phyloP scores from a whole-genome alignment of 2,329 filamentous ascomycete genomes.

The Penicillium sclerotiorum region DNA sequence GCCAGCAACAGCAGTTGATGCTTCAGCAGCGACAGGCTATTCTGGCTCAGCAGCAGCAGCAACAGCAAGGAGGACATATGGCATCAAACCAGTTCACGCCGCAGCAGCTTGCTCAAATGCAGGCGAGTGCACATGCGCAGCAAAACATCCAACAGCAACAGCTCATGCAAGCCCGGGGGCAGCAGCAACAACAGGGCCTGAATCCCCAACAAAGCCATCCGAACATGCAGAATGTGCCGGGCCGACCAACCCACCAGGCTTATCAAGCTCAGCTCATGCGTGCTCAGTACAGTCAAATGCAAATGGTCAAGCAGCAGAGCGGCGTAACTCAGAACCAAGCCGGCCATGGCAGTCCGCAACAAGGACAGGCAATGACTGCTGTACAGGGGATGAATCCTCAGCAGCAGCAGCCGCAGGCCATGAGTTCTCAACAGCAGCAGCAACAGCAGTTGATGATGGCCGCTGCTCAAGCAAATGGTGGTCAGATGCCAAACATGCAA shows the following conservation, averaged over 20 bases:
- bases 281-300: conserved; percentile 42
- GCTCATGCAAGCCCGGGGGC: conserved; percentile 40
- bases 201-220: conserved; percentile 28
- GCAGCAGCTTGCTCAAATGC: conserved; percentile 46
- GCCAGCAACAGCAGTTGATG: conserved; percentile 44
- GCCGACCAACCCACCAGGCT: conserved; percentile 34
- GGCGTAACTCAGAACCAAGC: conserved; percentile 13
- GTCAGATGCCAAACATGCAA: conserved; percentile 36
- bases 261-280: conserved; percentile 44
- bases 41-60: conserved; percentile 23
- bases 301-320: conserved; percentile 38
- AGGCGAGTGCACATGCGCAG: conserved; percentile 49
- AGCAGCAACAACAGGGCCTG: conserved; percentile 25
- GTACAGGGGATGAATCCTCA: conserved; percentile 16
- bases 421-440: conserved; percentile 28
- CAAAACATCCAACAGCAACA: conserved; percentile 48
- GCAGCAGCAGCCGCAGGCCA: conserved; percentile 15
- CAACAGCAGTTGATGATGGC: conserved; percentile 44
- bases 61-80: conserved; percentile 39
- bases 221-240: conserved; percentile 21
- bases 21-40: conserved; percentile 43
- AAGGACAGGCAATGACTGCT: conserved; percentile 27
- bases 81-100: conserved; percentile 40
- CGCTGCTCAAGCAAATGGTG: conserved; percentile 43
- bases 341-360: conserved; percentile 36